Base-by-base conservation (phyloP, 495 filamentous ascomycete genomes). In the Aspergillus asperescens region DNA sequence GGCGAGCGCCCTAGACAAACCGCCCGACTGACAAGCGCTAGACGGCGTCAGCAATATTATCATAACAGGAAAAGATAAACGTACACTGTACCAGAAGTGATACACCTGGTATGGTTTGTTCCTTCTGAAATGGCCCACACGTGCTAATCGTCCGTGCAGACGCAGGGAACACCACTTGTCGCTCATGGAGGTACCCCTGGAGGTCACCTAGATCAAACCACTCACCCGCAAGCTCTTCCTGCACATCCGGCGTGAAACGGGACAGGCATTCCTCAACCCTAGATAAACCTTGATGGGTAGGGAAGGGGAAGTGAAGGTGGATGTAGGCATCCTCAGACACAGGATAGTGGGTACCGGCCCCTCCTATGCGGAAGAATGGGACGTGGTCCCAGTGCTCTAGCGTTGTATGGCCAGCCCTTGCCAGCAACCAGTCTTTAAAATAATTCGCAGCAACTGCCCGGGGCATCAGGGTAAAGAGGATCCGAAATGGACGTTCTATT, bases 141-240 rank as follows among this genome's bases (percentile, higher is more conserved):
- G 5, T n/a, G 4, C 40, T 6, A 40, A 9, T 1, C 24, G 27
- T 22, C 16, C 50, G 50, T 18, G 34, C n/a, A 16, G 46, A 40
- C 23, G 50, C 29, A 15, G 60, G 28, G 20, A 64, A 52, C 19
- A 40, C 46, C 0, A 47, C 70, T 67, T 15, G 50, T 35, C 56
- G 52, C 16, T 65, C 60, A 1, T 46, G 56, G 5, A 92, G 74
- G 63, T 83, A 89, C 8, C 80, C 71, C 64, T 90, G 84, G 5
- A 89, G 81, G 58, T 90, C 88, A 41, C 81, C 73, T 5, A 83
- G 73, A 56, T 90, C 85, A 56, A 86, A 85, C 77, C 84, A 91
- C 43, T 88, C 85, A 19, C 86, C 84, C 32, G 81, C 74, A 61
- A 83, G 76, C 0, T 77, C 80, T 56, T 66, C 8, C 55, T 59